These are phyloP conservation scores for Solidago caesia DNA, from an alignment of 129 eudicot genomes.

Conservation along the genomic window DNA sequence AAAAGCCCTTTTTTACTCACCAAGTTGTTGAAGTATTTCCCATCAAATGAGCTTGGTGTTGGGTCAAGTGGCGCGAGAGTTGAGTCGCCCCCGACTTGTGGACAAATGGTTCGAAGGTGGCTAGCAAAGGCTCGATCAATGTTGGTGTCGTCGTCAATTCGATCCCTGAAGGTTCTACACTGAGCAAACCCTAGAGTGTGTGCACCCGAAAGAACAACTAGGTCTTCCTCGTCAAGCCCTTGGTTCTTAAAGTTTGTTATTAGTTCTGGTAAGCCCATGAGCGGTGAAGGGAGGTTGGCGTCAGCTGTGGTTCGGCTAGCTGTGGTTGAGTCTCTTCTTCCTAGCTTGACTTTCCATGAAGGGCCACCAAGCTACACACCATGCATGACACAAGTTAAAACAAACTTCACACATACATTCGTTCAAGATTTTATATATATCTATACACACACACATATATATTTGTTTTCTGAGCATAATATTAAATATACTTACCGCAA, in stretches of 20 bases:
- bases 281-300: constrained; percentile 32
- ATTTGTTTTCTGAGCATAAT: too few species aligned
- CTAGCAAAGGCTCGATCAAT: constrained; percentile 28
- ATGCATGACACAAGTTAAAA: background rate
- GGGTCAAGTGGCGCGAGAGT: constrained; percentile 39
- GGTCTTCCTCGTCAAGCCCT: constrained; percentile 48
- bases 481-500: constrained; percentile 19
- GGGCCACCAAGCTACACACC: constrained; percentile 40
- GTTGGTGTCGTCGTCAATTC: constrained; percentile 25
- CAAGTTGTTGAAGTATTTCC: constrained; percentile 34
- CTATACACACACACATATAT: too few species aligned
- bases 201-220: constrained; percentile 66
- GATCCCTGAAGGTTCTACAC: constrained; percentile 27
- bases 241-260: constrained; percentile 31
- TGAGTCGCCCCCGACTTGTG: constrained; percentile 23
- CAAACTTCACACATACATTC: too few species aligned
- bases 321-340: constrained; percentile 43
- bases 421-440: too few species aligned
- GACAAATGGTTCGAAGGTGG: constrained; percentile 30
- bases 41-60: constrained; percentile 29
- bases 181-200: constrained; percentile 32
- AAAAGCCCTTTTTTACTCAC: constrained; percentile 24
- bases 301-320: constrained; percentile 33
- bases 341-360: constrained; percentile 36
- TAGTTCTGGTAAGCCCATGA: constrained; percentile 28